Base-by-base conservation (phyloP, 805 yeast genomes). In the Hanseniaspora jakobsenii region DNA sequence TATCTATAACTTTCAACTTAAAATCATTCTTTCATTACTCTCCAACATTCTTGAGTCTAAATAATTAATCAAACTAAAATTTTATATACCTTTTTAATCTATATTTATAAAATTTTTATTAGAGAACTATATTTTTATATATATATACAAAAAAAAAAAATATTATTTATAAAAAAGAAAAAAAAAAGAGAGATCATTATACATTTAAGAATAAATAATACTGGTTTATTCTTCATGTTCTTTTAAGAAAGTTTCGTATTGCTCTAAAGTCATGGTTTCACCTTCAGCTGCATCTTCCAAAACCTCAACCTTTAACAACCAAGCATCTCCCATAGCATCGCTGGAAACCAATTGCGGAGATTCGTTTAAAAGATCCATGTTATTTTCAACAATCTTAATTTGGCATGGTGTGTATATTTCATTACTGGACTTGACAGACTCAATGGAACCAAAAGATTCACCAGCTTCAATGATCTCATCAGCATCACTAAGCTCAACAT, bases 261-360 rank as follows among this genome's bases (percentile, higher is more conserved):
- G 73, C 41, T 69, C 77, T 54, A 68, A 71, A 47, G 66, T 62
- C 61, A 79, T 58, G 55, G 81, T 67, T 12, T 67, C 73, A n/a
- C 62, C 65, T 14, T 52, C 60, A 14, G 66, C 74, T 10, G 58
- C 61, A 2, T 54, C 62, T 13, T 67, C 66, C 52, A 71, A 66
- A 48, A 82, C 63, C 63, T 79, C 71, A 52, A 89, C 63, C 65
- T 84, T 82, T 44, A 82, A 84, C 50, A 89, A 74, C 95, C 95
- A 89, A 29, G 94, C 97, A 47, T 76, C 77, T 45, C 96, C 96
- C 77, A 82, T 70, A 38, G 98, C 96, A 58, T 86, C 96, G 51
- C 67, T 64, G 65, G 87, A 89, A 56, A 91, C 75, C 54, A 85
- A 66, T 47, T 76, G 77, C 28, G 98, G 96, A 49, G 70, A 66